phyloP scores from a whole-genome alignment of 805 yeast species.

The Lipomyces anomalus region DNA sequence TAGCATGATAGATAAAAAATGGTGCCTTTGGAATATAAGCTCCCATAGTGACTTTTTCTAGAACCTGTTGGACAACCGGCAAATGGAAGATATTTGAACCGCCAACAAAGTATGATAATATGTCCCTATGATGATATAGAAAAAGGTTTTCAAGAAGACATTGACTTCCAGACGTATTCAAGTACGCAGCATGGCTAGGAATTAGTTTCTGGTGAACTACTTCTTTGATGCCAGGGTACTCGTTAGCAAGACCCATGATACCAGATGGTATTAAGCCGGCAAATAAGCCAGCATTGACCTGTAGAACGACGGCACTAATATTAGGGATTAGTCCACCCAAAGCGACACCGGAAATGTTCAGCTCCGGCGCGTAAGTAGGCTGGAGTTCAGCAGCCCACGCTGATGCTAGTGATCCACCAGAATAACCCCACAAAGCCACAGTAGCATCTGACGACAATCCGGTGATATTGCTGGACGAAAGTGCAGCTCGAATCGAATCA shows the following conservation, averaged over 20 bases:
- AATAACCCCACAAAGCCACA: conserved; percentile 30
- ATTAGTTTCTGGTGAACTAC: not conserved
- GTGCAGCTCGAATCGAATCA: conserved; percentile 6
- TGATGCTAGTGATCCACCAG: conserved; percentile 28
- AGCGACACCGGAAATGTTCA: conserved; percentile 23
- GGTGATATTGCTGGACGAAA: conserved; percentile 6
- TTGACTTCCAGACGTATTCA: not conserved
- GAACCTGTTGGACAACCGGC: not conserved
- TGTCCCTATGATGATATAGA: not conserved
- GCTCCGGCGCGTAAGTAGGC: conserved; percentile 26
- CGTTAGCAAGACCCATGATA: not conserved
- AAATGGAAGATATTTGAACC: not conserved
- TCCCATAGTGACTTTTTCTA: not conserved
- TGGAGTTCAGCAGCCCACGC: conserved; percentile 29
- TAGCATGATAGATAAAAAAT: not conserved
- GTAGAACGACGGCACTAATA: conserved; percentile 17
- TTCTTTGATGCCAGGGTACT: not conserved
- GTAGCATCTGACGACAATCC: conserved; percentile 17
- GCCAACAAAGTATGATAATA: not conserved
- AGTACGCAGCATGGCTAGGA: not conserved
- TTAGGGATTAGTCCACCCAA: conserved; percentile 27
- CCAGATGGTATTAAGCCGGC: not conserved
- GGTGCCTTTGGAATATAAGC: not conserved
- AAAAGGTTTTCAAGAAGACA: not conserved
- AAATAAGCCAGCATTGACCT: not conserved